Base-by-base conservation (phyloP, 495 filamentous ascomycete species). In the Amphirosellinia nigrospora region DNA sequence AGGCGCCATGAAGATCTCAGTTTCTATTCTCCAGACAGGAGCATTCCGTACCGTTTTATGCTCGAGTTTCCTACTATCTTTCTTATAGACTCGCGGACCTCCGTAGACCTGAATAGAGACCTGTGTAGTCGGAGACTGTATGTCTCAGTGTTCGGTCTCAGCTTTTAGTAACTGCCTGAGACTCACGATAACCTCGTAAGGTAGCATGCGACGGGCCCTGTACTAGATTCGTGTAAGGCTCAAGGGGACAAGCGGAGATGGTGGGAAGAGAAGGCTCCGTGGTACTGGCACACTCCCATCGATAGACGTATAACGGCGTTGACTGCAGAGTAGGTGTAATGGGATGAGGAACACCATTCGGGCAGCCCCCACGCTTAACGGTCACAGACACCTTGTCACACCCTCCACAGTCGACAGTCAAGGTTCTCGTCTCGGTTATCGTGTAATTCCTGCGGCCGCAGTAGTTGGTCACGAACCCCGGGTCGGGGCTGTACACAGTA, bases 401-500 rank as follows among this genome's bases (percentile, higher is more conserved):
- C 13, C 63, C 63, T 38, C 28, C 63, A n/a, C 63, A 65, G 32
- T 65, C 63, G 21, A 53, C 46, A 6, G 45, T 65, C 46, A 65
- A 30, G 1, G 63, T 65, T 45, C 46, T 52, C 8, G 63, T 65
- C 46, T 65, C 46, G 0, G 45, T 52, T 4, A 32, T 28, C 19
- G 63, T 65, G n/a, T 15, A 65, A 7, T 28, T 52, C 34, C 16
- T 39, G 46, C 28, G 32, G 11, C 46, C 45, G 32, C 63, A 65
- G 45, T 53, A 65, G 41, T 65, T 65, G 19, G 30, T 52, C 0
- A 65, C 63, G 32, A 65, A 53, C 11, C 63, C 46, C 1, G 63
- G 45, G 7, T 65, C 45, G 2, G 28, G 15, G 45, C 41, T 53
- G 5, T 11, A 26, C 21, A 21, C 45, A 4, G 34, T 65, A 11